Evolutionary conservation across 2,329 filamentous ascomycete genomes (phyloP), one percentile per base, ranked within the genome.

Genomic region (Ceratocystis ficicola): DNA sequence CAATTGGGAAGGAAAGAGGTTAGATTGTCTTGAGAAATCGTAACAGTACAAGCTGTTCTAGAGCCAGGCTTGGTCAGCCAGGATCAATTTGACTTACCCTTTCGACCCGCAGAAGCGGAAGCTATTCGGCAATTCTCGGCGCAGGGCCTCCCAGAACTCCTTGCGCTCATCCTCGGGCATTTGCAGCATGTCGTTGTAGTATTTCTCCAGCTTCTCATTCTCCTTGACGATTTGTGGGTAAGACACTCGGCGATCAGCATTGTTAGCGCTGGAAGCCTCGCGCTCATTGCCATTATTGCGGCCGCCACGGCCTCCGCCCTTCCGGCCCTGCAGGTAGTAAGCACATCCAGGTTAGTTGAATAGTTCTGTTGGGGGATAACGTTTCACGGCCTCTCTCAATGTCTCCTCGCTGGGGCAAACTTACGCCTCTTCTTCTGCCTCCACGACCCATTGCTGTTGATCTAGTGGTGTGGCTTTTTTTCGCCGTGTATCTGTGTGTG

Each of bases 61-160:
- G 36, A 15, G 3, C 36, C 3, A 41, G 10, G 36, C 36, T 41
- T 41, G 36, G 3, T 10, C 36, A 4, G 10, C 36, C 15, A 15
- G 36, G 12, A 41, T 12, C 10, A 41, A 41, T 15, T n/a, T 3
- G 28, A 73, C 75, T 28, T 80, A 90, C 87, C 90, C 89, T 81
- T 93, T 95, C 60, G 91, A 96, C 46, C 94, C 94, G 68, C 91
- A 95, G 77, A 99, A 99, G 68, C 94, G 86, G 79, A 97, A 99
- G 76, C 92, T 96, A 78, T 96, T 97, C 66, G 94, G 94, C 63
- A 99, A 79, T 73, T 97, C 92, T 69, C 87, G 84, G 72, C 86
- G 84, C 74, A 97, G 79, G 0, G 88, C 84, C 46, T 83, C 82
- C 94, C 94, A 99, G 76, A 96, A 97, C 8, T 83, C 81, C 66